A percentile compares a stretch with the other conserved stretches of the same genome.
Evolutionary conservation across 2,329 filamentous ascomycete species (phyloP).

Genomic region (Aspergillus amoenus): DNA sequence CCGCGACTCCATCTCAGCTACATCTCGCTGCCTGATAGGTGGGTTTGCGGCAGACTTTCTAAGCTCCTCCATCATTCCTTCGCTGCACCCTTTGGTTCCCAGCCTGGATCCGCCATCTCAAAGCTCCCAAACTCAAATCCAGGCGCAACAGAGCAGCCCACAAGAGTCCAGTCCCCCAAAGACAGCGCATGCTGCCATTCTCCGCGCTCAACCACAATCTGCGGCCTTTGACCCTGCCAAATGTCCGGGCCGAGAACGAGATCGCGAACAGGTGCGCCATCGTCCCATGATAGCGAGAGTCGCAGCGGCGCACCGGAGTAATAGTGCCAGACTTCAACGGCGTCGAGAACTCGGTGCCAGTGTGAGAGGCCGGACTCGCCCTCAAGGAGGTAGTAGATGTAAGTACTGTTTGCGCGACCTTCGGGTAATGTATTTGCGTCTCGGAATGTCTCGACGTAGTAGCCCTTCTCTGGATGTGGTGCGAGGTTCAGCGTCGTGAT

Average conservation of each 20-base stretch:
- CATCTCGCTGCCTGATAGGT: no score
- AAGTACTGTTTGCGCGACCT: neutral
- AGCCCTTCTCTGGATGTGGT: conserved; percentile 3
- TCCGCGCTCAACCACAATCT: neutral
- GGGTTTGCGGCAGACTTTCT: no score
- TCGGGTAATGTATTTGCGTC: neutral
- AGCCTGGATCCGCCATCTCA: conserved; percentile 1
- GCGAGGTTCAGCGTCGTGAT: neutral
- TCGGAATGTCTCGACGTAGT: conserved; percentile 5
- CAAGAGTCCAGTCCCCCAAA: conserved; percentile 1
- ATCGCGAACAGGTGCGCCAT: neutral
- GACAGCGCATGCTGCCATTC: conserved; percentile 2
- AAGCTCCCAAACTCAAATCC: conserved; percentile 3
- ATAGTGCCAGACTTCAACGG: conserved; percentile 6
- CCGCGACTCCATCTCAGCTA: no score
- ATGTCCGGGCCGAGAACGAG: neutral
- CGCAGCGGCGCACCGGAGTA: neutral
- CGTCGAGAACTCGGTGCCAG: conserved; percentile 6
- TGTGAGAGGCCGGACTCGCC: neutral
- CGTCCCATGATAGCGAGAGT: neutral
- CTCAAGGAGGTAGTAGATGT: conserved; percentile 7
- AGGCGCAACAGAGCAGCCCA: neutral
- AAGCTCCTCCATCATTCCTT: neutral
- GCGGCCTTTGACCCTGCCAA: neutral
- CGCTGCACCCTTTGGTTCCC: neutral